Conservation (phyloP, 805 yeast genomes). For the Scheffersomyces coipomensis region DNA sequence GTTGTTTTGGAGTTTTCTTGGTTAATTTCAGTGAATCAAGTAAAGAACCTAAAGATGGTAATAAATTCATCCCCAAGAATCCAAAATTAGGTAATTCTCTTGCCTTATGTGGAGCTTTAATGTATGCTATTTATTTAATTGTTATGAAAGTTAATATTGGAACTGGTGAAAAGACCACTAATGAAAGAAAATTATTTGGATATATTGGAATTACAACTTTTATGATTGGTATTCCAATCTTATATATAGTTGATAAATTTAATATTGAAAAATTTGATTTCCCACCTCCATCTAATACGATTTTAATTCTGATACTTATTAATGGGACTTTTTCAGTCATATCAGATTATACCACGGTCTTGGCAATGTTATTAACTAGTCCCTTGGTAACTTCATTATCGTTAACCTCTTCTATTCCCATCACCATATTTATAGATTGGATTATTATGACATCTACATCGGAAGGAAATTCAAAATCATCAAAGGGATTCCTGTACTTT, state of each 20-base stretch:
- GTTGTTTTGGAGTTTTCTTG: constrained; percentile 45
- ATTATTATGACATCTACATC: constrained; percentile 22
- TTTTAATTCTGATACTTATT: constrained; percentile 31
- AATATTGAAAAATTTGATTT: constrained; percentile 41
- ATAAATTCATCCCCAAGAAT: constrained; percentile 30
- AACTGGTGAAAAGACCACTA: constrained; percentile 38
- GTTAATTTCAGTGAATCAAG: constrained; percentile 38
- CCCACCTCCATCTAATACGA: constrained; percentile 36
- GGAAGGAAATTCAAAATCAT: constrained; percentile 16
- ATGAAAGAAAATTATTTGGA: constrained; percentile 49
- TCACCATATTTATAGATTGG: constrained; percentile 50
- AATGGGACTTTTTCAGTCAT: constrained; percentile 46
- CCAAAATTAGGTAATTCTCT: constrained; percentile 45
- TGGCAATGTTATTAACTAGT: constrained; percentile 52
- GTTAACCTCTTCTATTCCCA: constrained; percentile 51
- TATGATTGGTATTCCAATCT: constrained; percentile 37
- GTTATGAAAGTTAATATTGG: constrained; percentile 46
- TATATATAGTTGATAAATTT: constrained; percentile 31
- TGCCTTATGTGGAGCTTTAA: constrained; percentile 45
- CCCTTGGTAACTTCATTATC: constrained; percentile 53
- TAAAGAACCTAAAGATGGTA: constrained; percentile 15
- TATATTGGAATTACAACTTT: constrained; percentile 44
- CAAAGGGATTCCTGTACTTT: constrained; percentile 28
- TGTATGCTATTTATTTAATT: constrained; percentile 46
- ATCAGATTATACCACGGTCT: constrained; percentile 50